Evolutionary conservation across 2,329 filamentous ascomycete genomes (phyloP), one percentile per base, ranked within the genome.

Genomic region (Claviceps fusiformis): DNA sequence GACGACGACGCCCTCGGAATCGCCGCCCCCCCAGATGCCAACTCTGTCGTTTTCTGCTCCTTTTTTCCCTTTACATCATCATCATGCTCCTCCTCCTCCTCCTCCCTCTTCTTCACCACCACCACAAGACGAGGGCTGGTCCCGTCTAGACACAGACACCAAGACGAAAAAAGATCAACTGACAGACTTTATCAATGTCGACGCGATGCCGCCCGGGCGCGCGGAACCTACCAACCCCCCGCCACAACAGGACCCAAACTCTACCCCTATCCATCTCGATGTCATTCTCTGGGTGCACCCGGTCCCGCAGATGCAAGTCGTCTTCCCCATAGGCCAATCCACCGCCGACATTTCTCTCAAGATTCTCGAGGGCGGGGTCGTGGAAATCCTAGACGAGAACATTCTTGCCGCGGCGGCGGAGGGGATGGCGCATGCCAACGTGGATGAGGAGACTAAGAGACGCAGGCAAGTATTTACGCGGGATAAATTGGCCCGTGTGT

Each of bases 301-400:
- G 0, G 65, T 73, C 8, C 74, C 76, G 5, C 72, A 73, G 33
- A 65, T 82, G 17, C 72, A 77, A 54, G 69, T 82, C 7, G 72
- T 76, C 9, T 82, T 82, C 59, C 78, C 79, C 1, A 77, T 81
- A 60, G 67, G 67, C 41, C 59, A 67, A 17, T 67, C 64, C 39
- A 78, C 75, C 2, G 77, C 76, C 5, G 76, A 77, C 56, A 68
- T 86, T 29, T 75, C 74, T 31, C 62, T 87, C 13, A 79, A 81
- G 60, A 76, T 87, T 19, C 72, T 78, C 24, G 71, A 77, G 41
- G 82, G 84, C 55, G 84, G 78, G 5, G 71, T 77, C 15, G 73
- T 87, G 4, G 71, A 77, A 19, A 71, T 87, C 41, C 68, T 75
- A 3, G 75, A 79, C 29, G 80, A 86, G 60, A 84, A 85, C 58